These are phyloP conservation scores for Passiflora organensis DNA, from an alignment of 345 rosid genomes.

Conservation along the genomic window DNA sequence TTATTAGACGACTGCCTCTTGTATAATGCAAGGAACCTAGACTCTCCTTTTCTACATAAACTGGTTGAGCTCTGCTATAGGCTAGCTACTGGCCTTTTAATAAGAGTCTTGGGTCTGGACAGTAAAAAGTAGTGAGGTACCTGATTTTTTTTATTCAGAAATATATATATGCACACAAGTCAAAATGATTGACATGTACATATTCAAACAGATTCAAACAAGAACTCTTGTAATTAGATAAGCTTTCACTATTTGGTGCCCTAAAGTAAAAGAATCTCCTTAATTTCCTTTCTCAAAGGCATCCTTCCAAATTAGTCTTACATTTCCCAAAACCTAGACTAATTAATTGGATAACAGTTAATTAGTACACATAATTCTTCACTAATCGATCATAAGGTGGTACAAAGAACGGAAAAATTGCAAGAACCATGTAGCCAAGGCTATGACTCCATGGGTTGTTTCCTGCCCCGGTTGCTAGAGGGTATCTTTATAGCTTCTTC, in stretches of 20 bases:
- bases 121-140: too few relatives aligned
- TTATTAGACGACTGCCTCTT: slow-evolving; percentile 13
- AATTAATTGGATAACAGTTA: slow-evolving; percentile 5
- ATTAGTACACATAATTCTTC: slow-evolving; percentile 1
- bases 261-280: background rate
- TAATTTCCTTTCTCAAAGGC: slow-evolving; percentile 13
- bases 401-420: too few relatives aligned
- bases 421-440: too few relatives aligned
- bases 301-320: slow-evolving; percentile 37
- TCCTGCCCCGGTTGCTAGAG: too few relatives aligned
- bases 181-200: slow-evolving; percentile 35
- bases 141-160: too few relatives aligned
- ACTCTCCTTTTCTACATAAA: slow-evolving; percentile 17
- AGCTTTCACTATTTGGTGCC: background rate
- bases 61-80: slow-evolving; percentile 2
- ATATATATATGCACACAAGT: slow-evolving; percentile 30
- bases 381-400: background rate
- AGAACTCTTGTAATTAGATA: slow-evolving; percentile 3
- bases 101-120: slow-evolving; percentile 11
- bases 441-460: too few relatives aligned
- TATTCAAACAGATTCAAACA: slow-evolving; percentile 26
- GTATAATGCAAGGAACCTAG: too few relatives aligned
- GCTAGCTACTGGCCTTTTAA: slow-evolving; percentile 18
- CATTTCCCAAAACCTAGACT: slow-evolving; percentile 47
- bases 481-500: too few relatives aligned